Conservation (phyloP, 441 rosid species). For the Gossypium davidsonii region DNA sequence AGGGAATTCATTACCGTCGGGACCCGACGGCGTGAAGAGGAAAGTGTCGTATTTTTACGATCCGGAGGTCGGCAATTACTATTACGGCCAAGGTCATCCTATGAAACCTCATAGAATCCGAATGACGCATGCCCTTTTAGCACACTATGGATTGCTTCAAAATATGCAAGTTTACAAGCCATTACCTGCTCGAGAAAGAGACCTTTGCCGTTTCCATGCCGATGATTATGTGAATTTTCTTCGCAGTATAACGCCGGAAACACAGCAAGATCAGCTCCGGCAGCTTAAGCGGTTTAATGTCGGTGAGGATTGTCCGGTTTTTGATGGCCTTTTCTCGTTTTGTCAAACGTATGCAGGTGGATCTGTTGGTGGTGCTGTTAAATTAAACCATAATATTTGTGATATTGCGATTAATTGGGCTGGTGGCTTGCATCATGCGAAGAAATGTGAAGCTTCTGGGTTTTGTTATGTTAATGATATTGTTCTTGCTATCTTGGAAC, state of each 20-base stretch:
- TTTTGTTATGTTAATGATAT: slow-evolving; percentile 77
- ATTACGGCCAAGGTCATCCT: slow-evolving; percentile 73
- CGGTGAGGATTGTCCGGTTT: slow-evolving; percentile 75
- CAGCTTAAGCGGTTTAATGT: slow-evolving; percentile 50
- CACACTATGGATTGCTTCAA: slow-evolving; percentile 54
- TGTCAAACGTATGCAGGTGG: slow-evolving; percentile 78
- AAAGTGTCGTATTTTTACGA: slow-evolving; percentile 51
- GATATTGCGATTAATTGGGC: slow-evolving; percentile 81
- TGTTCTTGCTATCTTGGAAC: slow-evolving; percentile 63
- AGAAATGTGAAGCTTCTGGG: slow-evolving; percentile 77
- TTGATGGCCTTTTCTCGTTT: slow-evolving; percentile 65
- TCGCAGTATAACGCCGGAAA: slow-evolving; percentile 39
- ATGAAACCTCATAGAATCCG: slow-evolving; percentile 79
- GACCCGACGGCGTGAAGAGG: slow-evolving; percentile 50
- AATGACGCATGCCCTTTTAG: slow-evolving; percentile 65
- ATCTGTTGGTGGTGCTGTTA: slow-evolving; percentile 56
- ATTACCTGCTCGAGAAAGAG: slow-evolving; percentile 44
- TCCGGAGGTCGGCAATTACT: slow-evolving; percentile 53
- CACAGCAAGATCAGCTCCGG: slow-evolving; percentile 47
- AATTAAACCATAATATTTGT: slow-evolving; percentile 39
- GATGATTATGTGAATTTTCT: slow-evolving; percentile 47
- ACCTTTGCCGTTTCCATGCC: slow-evolving; percentile 48
- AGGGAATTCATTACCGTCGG: slow-evolving; percentile 44
- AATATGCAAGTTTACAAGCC: slow-evolving; percentile 46
- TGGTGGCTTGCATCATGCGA: slow-evolving; percentile 77